Base-by-base conservation (phyloP, 768 basidiomycete species). In the Boletellus sp. region DNA sequence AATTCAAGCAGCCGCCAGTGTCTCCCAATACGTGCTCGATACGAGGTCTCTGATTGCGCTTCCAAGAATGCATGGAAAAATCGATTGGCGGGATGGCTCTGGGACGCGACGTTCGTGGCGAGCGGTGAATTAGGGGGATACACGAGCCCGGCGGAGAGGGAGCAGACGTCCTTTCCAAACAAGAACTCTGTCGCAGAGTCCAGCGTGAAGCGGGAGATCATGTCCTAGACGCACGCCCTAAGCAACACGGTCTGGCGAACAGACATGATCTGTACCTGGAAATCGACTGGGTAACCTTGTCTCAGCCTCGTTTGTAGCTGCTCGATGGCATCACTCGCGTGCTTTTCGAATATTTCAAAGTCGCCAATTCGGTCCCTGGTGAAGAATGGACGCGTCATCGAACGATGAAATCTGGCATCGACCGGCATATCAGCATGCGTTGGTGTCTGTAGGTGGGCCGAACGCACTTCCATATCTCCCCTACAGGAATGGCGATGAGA, bases 351-450 rank as follows among this genome's bases (percentile, higher is more conserved):
- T 47, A 72, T 74, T 17, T 80, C 77, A 59, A 80, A 80, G 55
- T 81, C 71, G 50, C 71, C 74, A 45, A 81, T 78, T 10, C 77
- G 66, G 19, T 80, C 77, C 46, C 70, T 74, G 54, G 51, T 72
- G 66, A 85, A 84, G 70, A 83, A 84, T 0, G 83, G 83, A 2
- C 83, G 75, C 0, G 79, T 78, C 69, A 84, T 80, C 0, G 72
- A 60, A 13, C 81, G 77, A 54, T 83, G 81, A 62, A 82, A 79
- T 56, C 80, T 81, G 45, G 40, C 9, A 15, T 20, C 19, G 34
- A 16, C 39, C 16, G 35, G 12, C 12, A 26, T 36, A 37, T 32
- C 16, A 47, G 17, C 23, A 28, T 31, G 26, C 20, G 12, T 15
- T 15, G 1, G 22, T 26, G 32, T 19, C 23, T 8, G 35, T 8